A percentile compares a stretch with the other conserved stretches of the same genome.
phyloP scores from a whole-genome alignment of 495 filamentous ascomycete species.

The Penicillium psychrofluorescens region DNA sequence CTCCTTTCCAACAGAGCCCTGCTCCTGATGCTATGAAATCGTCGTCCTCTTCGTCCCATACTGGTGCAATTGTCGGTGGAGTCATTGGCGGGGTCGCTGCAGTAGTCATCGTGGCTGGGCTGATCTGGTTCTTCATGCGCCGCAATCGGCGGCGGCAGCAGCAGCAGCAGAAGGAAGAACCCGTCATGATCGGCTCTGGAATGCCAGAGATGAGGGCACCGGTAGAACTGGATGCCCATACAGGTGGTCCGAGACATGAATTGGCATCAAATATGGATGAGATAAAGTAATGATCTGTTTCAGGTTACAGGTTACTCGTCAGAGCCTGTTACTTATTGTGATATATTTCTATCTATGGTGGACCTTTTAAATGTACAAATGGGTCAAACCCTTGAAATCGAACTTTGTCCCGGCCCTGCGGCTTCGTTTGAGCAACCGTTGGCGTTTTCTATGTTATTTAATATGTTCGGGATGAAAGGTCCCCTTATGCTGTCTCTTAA shows the following conservation, averaged over 20 bases:
- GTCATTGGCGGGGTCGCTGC: slow-evolving; percentile 7
- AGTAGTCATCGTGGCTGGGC: not conserved
- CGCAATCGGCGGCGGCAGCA: not conserved
- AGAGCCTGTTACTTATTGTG: too few relatives aligned
- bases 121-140: slow-evolving; percentile 7
- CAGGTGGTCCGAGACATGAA: not conserved
- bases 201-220: not conserved
- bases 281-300: too few relatives aligned
- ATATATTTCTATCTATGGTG: too few relatives aligned
- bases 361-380: too few relatives aligned
- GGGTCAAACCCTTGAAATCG: too few relatives aligned
- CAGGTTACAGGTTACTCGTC: too few relatives aligned
- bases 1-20: too few relatives aligned
- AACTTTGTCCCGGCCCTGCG: too few relatives aligned
- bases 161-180: not conserved
- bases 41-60: not conserved
- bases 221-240: not conserved
- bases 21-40: not conserved
- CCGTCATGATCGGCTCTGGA: not conserved
- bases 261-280: not conserved
- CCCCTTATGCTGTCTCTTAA: too few relatives aligned
- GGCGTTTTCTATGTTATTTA: too few relatives aligned
- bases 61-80: slow-evolving; percentile 8
- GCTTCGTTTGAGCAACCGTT: too few relatives aligned
- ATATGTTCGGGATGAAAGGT: too few relatives aligned